Base-by-base conservation (phyloP, 2,329 filamentous ascomycete genomes). In the Pseudocercospora fijiensis region DNA sequence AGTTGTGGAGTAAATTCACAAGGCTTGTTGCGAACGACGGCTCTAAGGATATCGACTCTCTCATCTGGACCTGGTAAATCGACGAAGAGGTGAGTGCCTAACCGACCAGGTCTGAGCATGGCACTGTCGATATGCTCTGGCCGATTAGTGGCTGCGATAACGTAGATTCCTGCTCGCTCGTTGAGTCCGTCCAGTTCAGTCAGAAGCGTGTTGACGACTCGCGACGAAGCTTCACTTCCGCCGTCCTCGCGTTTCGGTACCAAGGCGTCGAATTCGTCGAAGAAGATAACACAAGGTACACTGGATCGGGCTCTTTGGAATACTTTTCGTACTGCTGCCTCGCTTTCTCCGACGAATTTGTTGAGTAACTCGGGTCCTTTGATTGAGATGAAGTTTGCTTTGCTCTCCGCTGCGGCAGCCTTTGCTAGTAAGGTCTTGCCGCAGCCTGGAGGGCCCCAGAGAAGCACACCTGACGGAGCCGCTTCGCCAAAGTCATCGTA, bases 351-450 rank as follows among this genome's bases (percentile, higher is more conserved):
- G 9, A 99, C 93, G 75, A 94, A 99, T 75, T 98, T 99, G 82
- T 98, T 98, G 52, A 99, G 85, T 9, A 99, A 83, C 76, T 99
- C 95, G 0, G 95, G 95, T 0, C 95, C 95, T 78, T 97, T 97
- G 78, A 99, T 92, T 58, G 92, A 92, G 78, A 99, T 99, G 81
- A 99, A 99, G 78, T 96, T 98, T 55, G 95, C 95, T 76, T 94
- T 92, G 7, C 90, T 93, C 76, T 96, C 92, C 76, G 96, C 96
- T 61, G 95, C 95, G 4, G 97, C 92, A 3, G 95, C 95, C 79
- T 98, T 97, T 18, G 95, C 95, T 1, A 99, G 87, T 1, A 99
- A 85, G 0, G 95, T 99, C 77, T 99, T 99, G 71, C 95, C 95
- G 76, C 95, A 99, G 6, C 95, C 95, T 0, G 95, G 95, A 0